Conservation (phyloP, 768 basidiomycete species). For the Hirschioporus abietinus region DNA sequence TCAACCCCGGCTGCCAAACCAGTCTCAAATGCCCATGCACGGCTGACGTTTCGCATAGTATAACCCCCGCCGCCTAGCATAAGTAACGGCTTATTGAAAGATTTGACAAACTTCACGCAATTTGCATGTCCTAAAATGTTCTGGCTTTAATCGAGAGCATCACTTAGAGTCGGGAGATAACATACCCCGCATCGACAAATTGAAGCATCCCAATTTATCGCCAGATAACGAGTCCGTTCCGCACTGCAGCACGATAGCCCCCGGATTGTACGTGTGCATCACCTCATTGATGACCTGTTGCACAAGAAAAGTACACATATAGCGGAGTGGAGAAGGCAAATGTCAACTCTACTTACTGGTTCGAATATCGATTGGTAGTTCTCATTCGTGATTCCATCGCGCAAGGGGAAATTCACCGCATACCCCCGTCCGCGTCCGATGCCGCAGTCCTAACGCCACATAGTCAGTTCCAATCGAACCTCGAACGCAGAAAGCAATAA, state of each 20-base stretch:
- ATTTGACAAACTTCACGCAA: slow-evolving; percentile 96
- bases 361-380: slow-evolving; percentile 94
- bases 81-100: slow-evolving; percentile 90
- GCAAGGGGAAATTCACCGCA: slow-evolving; percentile 88
- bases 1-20: slow-evolving; percentile 97
- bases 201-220: slow-evolving; percentile 93
- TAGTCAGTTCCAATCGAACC: slow-evolving; percentile 12
- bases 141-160: not conserved
- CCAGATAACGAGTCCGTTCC: slow-evolving; percentile 96
- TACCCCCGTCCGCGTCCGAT: slow-evolving; percentile 94
- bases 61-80: slow-evolving; percentile 97
- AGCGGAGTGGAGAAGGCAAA: slow-evolving; percentile 2
- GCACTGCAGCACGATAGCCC: slow-evolving; percentile 94
- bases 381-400: slow-evolving; percentile 94
- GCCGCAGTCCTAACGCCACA: slow-evolving; percentile 66
- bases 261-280: slow-evolving; percentile 92
- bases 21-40: slow-evolving; percentile 98
- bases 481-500: slow-evolving; percentile 7
- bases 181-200: slow-evolving; percentile 89
- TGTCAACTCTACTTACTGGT: slow-evolving; percentile 52
- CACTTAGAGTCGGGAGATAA: not conserved
- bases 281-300: slow-evolving; percentile 83
- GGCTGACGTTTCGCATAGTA: slow-evolving; percentile 95
- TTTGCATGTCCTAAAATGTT: slow-evolving; percentile 76
- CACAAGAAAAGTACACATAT: slow-evolving; percentile 4